Evolutionary conservation across 805 yeast species (phyloP), one percentile per base, ranked within the genome.

Genomic region (Saturnispora besseyi): DNA sequence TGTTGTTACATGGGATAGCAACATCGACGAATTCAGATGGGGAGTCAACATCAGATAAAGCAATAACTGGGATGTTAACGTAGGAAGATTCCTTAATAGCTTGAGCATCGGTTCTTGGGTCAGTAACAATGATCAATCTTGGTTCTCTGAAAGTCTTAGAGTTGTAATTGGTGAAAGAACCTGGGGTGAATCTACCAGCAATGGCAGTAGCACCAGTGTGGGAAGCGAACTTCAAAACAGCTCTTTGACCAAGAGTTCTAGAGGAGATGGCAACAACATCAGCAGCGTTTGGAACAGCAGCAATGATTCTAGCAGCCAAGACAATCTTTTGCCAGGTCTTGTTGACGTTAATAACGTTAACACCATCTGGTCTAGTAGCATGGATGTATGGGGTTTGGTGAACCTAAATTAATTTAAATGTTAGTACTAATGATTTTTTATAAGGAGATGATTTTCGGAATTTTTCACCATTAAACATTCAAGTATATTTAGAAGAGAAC

Each of bases 141-240:
- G 99, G 99, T 82, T 93, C 99, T 81, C 91, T 93, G 96, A 93
- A 93, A 66, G 97, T 88, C 79, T 97, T 91, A 77, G 99, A 93
- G 82, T 91, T 93, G 82, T 93, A 93, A 82, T 93, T 93, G 74
- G 99, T 93, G 93, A 93, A 93, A 81, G 86, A 84, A 87, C 99
- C 99, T 78, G 99, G 99, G 68, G 99, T 93, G 87, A 93, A 93
- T 82, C 99, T 89, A 79, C 99, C 99, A 67, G 99, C 99, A 79
- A 93, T 91, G 73, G 99, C 90, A 65, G 98, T 91, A 65, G 99
- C 96, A 77, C 98, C 98, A 67, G 98, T 90, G 90, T 93, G 98
- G 67, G 96, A 87, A 72, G 99, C 97, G 72, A 85, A 93, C 82
- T 93, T 93, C 76, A 93, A 84, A 65, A 91, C 99, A 71, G 99